phyloP scores from a whole-genome alignment of 768 basidiomycete genomes.

The Rhizopogon vulgaris region DNA sequence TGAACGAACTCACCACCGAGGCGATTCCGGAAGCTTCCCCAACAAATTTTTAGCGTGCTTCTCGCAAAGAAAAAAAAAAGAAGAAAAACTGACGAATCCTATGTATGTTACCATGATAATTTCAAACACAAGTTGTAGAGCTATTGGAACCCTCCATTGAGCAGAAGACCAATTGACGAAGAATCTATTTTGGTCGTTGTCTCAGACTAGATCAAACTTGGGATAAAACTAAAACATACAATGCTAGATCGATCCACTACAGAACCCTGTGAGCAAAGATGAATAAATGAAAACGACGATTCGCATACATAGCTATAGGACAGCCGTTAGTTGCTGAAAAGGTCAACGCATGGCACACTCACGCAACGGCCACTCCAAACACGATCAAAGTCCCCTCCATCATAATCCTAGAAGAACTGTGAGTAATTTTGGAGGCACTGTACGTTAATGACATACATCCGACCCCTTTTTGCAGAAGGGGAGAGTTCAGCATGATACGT shows the following conservation, averaged over 20 bases:
- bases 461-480: slow-evolving; percentile 34
- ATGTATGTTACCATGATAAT: slow-evolving; percentile 31
- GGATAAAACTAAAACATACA: slow-evolving; percentile 16
- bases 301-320: background rate
- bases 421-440: background rate
- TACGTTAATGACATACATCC: slow-evolving; percentile 13
- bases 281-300: background rate
- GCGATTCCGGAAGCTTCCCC: slow-evolving; percentile 29
- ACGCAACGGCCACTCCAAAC: slow-evolving; percentile 35
- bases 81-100: slow-evolving; percentile 21
- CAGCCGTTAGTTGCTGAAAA: background rate
- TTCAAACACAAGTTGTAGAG: slow-evolving; percentile 34
- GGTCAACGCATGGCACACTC: slow-evolving; percentile 7
- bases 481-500: slow-evolving; percentile 42
- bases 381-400: slow-evolving; percentile 4
- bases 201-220: background rate
- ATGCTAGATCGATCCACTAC: slow-evolving; percentile 37
- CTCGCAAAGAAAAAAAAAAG: background rate
- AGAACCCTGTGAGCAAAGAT: background rate
- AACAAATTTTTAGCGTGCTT: background rate
- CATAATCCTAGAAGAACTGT: slow-evolving; percentile 2
- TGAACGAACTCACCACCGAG: slow-evolving; percentile 20
- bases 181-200: slow-evolving; percentile 15
- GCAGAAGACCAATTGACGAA: slow-evolving; percentile 30
- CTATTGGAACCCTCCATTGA: slow-evolving; percentile 37